A percentile compares a stretch with the other conserved stretches of the same genome.
These are phyloP conservation scores for Aspergillus haitiensis DNA, from an alignment of 495 filamentous ascomycete genomes.

Conservation along the genomic window DNA sequence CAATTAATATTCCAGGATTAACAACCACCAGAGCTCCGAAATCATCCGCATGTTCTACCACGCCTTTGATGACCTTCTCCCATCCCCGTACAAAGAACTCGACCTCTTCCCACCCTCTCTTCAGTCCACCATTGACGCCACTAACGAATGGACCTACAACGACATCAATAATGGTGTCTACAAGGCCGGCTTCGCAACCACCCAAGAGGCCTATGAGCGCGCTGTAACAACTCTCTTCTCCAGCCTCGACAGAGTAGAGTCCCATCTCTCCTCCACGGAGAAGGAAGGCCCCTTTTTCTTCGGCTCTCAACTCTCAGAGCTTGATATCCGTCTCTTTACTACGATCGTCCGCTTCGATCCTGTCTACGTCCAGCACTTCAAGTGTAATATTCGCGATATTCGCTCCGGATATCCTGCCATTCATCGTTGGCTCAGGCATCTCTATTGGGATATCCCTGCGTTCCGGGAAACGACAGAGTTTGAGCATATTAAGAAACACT, in stretches of 20 bases:
- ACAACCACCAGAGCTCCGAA: conserved; percentile 43
- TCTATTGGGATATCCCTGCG: conserved; percentile 68
- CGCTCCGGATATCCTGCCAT: conserved; percentile 70
- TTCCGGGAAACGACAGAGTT: conserved; percentile 66
- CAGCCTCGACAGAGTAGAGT: conserved; percentile 70
- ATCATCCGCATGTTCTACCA: conserved; percentile 71
- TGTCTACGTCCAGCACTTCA: conserved; percentile 93
- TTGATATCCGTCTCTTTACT: conserved; percentile 78
- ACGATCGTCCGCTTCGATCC: conserved; percentile 84
- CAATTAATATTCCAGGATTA: background rate
- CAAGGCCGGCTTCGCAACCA: conserved; percentile 69
- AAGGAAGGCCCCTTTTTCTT: conserved; percentile 62
- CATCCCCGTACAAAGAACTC: conserved; percentile 54
- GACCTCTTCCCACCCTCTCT: conserved; percentile 65
- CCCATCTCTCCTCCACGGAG: conserved; percentile 53
- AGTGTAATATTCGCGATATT: conserved; percentile 85
- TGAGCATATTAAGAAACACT: conserved; percentile 72
- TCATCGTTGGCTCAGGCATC: conserved; percentile 63
- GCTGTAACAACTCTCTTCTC: conserved; percentile 66
- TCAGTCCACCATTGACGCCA: conserved; percentile 63
- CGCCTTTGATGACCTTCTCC: conserved; percentile 71
- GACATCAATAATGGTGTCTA: conserved; percentile 89
- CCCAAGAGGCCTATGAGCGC: conserved; percentile 75
- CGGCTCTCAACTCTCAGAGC: conserved; percentile 71
- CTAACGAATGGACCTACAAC: conserved; percentile 82